These are phyloP conservation scores for Fusarium sp. DNA, from an alignment of 2,329 filamentous ascomycete genomes.

Conservation along the genomic window DNA sequence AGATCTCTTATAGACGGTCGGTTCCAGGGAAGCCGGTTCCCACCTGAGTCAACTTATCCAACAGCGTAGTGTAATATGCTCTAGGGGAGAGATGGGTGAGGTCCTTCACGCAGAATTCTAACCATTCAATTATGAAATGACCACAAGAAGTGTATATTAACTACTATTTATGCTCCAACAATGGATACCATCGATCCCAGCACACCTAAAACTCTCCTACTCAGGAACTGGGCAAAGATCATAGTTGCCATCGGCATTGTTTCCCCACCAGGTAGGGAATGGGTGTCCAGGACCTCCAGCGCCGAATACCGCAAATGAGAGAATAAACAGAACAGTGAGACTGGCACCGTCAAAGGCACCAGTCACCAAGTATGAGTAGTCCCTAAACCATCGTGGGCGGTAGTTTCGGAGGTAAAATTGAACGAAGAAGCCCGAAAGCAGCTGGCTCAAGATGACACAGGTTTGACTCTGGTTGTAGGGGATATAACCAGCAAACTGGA, in stretches of 20 bases:
- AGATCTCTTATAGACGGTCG: no score
- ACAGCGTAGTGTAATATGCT: no score
- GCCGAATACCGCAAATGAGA: constrained; percentile 69
- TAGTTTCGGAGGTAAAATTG: constrained; percentile 68
- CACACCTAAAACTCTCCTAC: constrained; percentile 28
- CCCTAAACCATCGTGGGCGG: constrained; percentile 64
- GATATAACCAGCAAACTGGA: constrained; percentile 67
- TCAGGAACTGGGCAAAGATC: constrained; percentile 61
- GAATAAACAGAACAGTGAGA: constrained; percentile 63
- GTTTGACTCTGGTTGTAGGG: constrained; percentile 69
- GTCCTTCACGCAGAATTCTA: no score
- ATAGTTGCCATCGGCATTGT: constrained; percentile 62
- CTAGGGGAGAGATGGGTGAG: no score
- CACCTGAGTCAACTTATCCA: no score
- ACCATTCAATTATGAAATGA: no score
- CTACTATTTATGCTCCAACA: no score
- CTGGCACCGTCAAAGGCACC: constrained; percentile 67
- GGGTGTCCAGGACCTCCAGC: constrained; percentile 59
- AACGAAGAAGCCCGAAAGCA: constrained; percentile 61
- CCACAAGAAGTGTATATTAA: no score
- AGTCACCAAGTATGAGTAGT: constrained; percentile 66
- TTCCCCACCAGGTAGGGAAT: constrained; percentile 69
- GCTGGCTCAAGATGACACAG: constrained; percentile 64
- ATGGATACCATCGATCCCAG: no score
- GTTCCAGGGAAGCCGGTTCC: no score